phyloP scores from a whole-genome alignment of 306 rosid genomes.

The Inga leiocalycina region DNA sequence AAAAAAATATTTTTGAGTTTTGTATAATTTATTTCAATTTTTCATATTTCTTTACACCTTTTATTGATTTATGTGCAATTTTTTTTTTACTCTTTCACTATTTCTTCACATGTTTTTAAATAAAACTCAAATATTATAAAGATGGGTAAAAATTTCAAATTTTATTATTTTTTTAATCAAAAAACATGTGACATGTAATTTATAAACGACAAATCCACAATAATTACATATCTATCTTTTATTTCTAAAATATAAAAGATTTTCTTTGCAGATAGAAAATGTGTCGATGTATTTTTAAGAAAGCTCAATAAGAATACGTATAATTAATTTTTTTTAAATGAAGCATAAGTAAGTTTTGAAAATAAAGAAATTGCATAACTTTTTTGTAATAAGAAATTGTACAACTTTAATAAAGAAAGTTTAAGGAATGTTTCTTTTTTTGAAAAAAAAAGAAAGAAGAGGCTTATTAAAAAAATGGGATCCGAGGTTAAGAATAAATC shows the following conservation, averaged over 20 bases:
- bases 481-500: conserved; percentile 15
- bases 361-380: neutral
- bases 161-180: too few species aligned
- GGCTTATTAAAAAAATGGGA: neutral
- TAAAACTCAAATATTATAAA: too few species aligned
- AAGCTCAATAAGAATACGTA: neutral
- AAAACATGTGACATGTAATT: too few species aligned
- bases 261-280: neutral
- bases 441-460: neutral
- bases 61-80: too few species aligned
- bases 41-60: too few species aligned
- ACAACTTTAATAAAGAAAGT: neutral
- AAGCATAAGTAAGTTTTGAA: neutral
- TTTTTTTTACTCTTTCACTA: neutral
- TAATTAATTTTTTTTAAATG: neutral
- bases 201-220: neutral
- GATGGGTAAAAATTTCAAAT: neutral
- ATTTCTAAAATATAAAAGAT: too few species aligned
- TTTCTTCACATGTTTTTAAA: neutral
- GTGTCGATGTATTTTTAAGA: neutral
- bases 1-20: too few species aligned
- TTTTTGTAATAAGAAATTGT: neutral
- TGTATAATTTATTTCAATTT: too few species aligned
- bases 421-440: neutral
- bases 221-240: neutral